These are phyloP conservation scores for Cryoendolithus antarcticus DNA, from an alignment of 2,329 filamentous ascomycete genomes.

Conservation along the genomic window DNA sequence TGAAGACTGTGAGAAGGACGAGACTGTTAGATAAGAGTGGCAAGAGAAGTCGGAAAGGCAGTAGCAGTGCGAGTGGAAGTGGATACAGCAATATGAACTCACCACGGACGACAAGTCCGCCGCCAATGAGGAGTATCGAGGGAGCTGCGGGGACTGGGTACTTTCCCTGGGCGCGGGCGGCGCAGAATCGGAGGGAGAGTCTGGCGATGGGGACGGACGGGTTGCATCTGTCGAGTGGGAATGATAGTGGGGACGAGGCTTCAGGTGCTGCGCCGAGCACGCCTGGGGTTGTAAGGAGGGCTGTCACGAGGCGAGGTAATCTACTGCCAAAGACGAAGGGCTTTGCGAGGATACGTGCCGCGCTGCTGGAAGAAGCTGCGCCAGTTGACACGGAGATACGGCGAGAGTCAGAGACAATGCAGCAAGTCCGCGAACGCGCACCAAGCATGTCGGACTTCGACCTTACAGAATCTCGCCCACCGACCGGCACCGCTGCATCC, in stretches of 20 bases:
- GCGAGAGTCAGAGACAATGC: constrained; percentile 88
- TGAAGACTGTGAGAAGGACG: constrained; percentile 66
- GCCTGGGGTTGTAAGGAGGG: constrained; percentile 65
- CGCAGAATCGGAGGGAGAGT: constrained; percentile 59
- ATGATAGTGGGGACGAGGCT: constrained; percentile 63
- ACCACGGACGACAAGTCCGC: constrained; percentile 66
- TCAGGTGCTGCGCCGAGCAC: constrained; percentile 38
- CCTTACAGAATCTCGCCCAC: constrained; percentile 26
- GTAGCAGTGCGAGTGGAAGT: constrained; percentile 50
- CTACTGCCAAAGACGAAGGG: constrained; percentile 90
- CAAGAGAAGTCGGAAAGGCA: constrained; percentile 49
- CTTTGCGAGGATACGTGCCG: constrained; percentile 84
- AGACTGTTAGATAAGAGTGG: constrained; percentile 41
- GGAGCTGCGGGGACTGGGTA: constrained; percentile 29
- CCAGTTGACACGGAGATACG: constrained; percentile 81
- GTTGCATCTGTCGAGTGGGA: constrained; percentile 65
- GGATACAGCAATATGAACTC: constrained; percentile 56
- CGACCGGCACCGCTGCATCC: constrained; percentile 48
- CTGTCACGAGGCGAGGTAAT: constrained; percentile 78
- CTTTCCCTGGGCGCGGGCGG: constrained; percentile 23
- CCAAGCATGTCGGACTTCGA: constrained; percentile 29
- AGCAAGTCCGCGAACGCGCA: constrained; percentile 86
- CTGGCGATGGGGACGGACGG: constrained; percentile 85
- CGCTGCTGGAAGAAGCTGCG: constrained; percentile 73
- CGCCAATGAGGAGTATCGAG: constrained; percentile 46